Evolutionary conservation across 148 eudicot genomes (phyloP).

Genomic region (Persicaria maculosa): DNA sequence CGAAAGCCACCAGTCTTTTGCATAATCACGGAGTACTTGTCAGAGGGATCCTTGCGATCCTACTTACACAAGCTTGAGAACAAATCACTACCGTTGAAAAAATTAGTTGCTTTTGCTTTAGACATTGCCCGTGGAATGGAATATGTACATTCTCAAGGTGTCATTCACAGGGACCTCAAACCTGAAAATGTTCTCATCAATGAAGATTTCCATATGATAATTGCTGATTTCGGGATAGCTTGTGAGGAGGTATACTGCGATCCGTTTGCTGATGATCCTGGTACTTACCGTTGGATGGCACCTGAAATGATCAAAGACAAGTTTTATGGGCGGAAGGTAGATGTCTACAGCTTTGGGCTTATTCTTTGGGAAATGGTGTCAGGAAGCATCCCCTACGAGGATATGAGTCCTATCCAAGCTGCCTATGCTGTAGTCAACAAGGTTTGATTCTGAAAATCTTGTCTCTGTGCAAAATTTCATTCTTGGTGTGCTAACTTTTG

Average conservation of each 20-base stretch:
- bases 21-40: conserved; percentile 68
- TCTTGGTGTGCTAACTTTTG: background rate
- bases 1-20: conserved; percentile 74
- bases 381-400: conserved; percentile 58
- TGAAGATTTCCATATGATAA: conserved; percentile 59
- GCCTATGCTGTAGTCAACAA: conserved; percentile 74
- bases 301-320: conserved; percentile 77
- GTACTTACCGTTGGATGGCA: conserved; percentile 99
- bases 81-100: conserved; percentile 48
- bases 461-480: background rate
- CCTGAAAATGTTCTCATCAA: conserved; percentile 81
- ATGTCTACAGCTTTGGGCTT: conserved; percentile 76
- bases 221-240: conserved; percentile 94
- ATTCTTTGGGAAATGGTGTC: conserved; percentile 65
- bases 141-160: conserved; percentile 81
- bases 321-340: conserved; percentile 53
- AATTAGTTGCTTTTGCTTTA: conserved; percentile 50
- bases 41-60: conserved; percentile 83
- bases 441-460: conserved; percentile 23
- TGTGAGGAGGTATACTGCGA: conserved; percentile 81
- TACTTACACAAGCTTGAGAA: conserved; percentile 81
- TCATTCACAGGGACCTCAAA: conserved; percentile 89
- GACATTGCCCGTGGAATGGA: conserved; percentile 95
- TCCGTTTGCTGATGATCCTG: conserved; percentile 76
- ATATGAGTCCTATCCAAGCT: conserved; percentile 67